Evolutionary conservation across 2,329 filamentous ascomycete genomes (phyloP).

Genomic region (Didymella lethalis): DNA sequence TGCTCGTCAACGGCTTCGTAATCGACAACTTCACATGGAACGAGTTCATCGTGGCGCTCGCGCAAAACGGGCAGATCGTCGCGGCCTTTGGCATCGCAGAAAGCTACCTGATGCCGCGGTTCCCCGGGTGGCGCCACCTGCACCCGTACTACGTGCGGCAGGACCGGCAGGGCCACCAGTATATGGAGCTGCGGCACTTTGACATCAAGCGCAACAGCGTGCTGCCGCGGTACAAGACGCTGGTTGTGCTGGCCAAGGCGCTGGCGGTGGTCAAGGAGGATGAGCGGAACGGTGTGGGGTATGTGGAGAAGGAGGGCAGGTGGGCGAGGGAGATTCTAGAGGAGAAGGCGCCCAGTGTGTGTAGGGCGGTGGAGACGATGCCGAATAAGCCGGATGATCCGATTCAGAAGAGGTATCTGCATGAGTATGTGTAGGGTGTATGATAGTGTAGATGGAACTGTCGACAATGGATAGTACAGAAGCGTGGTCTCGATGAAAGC

Average conservation of each 20-base stretch:
- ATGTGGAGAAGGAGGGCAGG: conserved; percentile 27
- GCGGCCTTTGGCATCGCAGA: conserved; percentile 81
- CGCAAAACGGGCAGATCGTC: conserved; percentile 64
- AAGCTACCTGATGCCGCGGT: conserved; percentile 76
- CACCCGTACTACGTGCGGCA: conserved; percentile 35
- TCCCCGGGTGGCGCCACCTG: conserved; percentile 71
- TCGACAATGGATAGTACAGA: not conserved
- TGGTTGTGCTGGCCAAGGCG: conserved; percentile 53
- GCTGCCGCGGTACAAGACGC: conserved; percentile 54
- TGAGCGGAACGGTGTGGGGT: conserved; percentile 44
- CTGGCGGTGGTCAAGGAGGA: conserved; percentile 46
- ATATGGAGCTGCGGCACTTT: conserved; percentile 41
- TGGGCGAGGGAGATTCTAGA: conserved; percentile 45
- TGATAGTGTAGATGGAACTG: not conserved
- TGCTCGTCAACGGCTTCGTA: conserved; percentile 72
- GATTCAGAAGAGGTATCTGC: conserved; percentile 42
- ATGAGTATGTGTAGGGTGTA: not conserved
- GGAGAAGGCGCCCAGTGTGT: conserved; percentile 49
- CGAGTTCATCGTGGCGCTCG: conserved; percentile 73
- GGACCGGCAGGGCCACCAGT: conserved; percentile 33
- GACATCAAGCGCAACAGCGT: conserved; percentile 37
- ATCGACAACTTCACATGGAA: conserved; percentile 85
- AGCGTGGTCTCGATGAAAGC: not conserved
- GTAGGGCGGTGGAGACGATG: conserved; percentile 56
- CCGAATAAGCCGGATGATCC: conserved; percentile 45